A percentile compares a stretch with the other conserved stretches of the same genome.
Conservation (phyloP, 169 alveolate species). For the Plasmodium vinckei region DNA sequence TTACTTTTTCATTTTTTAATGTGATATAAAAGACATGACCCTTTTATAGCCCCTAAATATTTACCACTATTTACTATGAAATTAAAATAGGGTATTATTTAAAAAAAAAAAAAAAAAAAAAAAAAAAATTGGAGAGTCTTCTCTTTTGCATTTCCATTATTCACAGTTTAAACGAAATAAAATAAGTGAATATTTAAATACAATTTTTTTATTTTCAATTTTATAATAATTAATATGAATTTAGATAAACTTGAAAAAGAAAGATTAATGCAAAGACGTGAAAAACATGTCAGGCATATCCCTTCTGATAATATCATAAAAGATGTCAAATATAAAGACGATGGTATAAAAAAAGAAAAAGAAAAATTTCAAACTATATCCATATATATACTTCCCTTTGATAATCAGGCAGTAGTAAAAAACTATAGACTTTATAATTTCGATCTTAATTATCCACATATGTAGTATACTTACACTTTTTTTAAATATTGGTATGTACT, state of each 20-base stretch:
- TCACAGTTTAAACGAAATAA: neutral
- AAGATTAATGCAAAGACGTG: conserved; percentile 62
- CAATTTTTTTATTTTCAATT: neutral
- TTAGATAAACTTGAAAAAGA: conserved; percentile 56
- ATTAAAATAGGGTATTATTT: neutral
- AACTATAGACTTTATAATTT: too few relatives aligned
- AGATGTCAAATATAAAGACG: conserved; percentile 20
- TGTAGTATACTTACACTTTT: too few relatives aligned
- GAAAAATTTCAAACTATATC: neutral
- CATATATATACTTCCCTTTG: neutral
- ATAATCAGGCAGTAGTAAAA: too few relatives aligned
- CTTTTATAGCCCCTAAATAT: neutral
- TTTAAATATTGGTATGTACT: too few relatives aligned
- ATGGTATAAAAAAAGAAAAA: conserved; percentile 17
- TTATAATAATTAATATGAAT: conserved; percentile 15
- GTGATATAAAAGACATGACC: neutral
- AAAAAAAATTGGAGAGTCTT: neutral
- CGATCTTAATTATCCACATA: too few relatives aligned
- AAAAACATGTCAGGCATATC: conserved; percentile 39
- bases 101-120: neutral
- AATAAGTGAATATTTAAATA: neutral
- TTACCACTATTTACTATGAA: neutral
- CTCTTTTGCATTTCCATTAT: neutral
- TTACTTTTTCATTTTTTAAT: neutral
- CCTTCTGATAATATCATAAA: conserved; percentile 31